phyloP scores from a whole-genome alignment of 78 protist genomes.

The Guillardia theta region DNA sequence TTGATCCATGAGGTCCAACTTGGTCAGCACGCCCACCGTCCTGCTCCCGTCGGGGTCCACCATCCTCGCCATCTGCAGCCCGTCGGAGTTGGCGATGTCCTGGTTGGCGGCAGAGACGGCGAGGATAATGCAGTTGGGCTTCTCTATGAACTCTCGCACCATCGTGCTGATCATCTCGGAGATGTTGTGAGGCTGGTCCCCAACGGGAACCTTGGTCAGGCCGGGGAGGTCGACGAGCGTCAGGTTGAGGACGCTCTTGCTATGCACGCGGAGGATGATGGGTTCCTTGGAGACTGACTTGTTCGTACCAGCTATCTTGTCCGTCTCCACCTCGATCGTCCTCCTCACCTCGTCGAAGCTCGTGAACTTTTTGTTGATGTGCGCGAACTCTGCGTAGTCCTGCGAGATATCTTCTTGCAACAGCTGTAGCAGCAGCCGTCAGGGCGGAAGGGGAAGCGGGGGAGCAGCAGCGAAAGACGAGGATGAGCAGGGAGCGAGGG shows the following conservation, averaged over 20 bases:
- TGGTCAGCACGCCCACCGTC: slow-evolving; percentile 94
- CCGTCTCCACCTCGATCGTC: neutral
- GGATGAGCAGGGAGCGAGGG: neutral
- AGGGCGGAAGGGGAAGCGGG: neutral
- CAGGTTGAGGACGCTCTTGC: slow-evolving; percentile 79
- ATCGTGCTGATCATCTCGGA: slow-evolving; percentile 74
- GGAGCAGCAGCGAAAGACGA: neutral
- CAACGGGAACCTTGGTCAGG: slow-evolving; percentile 76
- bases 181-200: slow-evolving; percentile 92
- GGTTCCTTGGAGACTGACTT: neutral
- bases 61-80: slow-evolving; percentile 81
- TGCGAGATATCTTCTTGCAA: neutral
- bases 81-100: slow-evolving; percentile 91
- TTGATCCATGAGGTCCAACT: slow-evolving; percentile 91
- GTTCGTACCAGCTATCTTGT: neutral
- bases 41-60: slow-evolving; percentile 86
- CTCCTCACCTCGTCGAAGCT: neutral
- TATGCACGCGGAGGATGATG: neutral
- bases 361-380: neutral
- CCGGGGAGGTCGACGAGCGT: slow-evolving; percentile 98
- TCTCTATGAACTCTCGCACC: slow-evolving; percentile 68
- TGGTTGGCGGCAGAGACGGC: slow-evolving; percentile 91
- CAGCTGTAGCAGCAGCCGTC: neutral
- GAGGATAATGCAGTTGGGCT: slow-evolving; percentile 86
- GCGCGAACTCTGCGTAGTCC: slow-evolving; percentile 22